Percentiles rank a stretch among this genome's conserved stretches.
Evolutionary conservation across 1,139 yeast species (phyloP).

Genomic region (Pichia sp.): DNA sequence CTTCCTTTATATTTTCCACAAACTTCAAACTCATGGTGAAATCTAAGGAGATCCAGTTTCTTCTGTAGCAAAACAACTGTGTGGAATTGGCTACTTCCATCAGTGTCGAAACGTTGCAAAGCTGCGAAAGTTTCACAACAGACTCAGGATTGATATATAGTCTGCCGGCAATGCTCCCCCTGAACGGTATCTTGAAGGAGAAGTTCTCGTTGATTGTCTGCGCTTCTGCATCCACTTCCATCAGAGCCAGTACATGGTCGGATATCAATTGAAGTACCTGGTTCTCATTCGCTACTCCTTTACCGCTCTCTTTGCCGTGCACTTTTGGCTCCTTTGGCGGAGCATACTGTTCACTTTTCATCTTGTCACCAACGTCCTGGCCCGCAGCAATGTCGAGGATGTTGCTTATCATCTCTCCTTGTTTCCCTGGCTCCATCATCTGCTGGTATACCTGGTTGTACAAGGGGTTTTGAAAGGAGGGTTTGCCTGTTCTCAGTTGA

Average conservation of each 20-base stretch:
- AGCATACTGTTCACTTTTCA: neutral
- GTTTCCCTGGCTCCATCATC: neutral
- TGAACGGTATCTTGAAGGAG: neutral
- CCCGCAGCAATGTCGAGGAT: neutral
- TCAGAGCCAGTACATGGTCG: neutral
- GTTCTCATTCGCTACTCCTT: neutral
- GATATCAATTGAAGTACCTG: neutral
- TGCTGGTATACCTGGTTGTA: neutral
- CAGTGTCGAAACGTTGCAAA: neutral
- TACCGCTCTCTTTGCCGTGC: neutral
- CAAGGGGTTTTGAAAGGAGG: neutral
- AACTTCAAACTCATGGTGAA: constrained; percentile 2
- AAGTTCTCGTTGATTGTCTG: neutral
- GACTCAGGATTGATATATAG: constrained; percentile 11
- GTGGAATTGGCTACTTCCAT: neutral
- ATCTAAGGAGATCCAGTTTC: constrained; percentile 12
- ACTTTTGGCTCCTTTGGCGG: neutral
- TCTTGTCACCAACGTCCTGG: neutral
- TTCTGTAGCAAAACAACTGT: constrained; percentile 14
- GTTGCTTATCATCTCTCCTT: neutral
- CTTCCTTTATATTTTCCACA: neutral
- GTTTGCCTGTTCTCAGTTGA: neutral
- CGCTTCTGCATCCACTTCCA: neutral
- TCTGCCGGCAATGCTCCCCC: constrained; percentile 8
- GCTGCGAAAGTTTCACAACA: neutral